Evolutionary conservation across 192 early-diverging fungal species (phyloP), one percentile per base, ranked within the genome.

Genomic region (Backusella westeae): DNA sequence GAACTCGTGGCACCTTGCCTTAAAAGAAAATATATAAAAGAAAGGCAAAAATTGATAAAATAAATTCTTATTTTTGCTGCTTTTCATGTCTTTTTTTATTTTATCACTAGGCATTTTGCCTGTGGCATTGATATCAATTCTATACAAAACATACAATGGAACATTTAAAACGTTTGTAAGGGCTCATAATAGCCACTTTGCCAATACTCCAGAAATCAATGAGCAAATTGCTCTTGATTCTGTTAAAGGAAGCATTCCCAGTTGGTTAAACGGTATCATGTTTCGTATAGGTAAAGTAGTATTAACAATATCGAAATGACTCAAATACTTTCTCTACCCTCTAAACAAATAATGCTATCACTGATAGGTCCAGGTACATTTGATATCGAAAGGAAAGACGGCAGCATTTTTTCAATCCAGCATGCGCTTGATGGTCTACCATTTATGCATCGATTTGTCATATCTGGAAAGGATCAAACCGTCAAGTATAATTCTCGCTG

Each of bases 211-310:
- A 32, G 86, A 87, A 73, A 72, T 80, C 26, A 67, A 77, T 17
- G 75, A 74, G 14, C 83, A 82, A 0, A 69, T 78, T 4, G 2
- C 53, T 1, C 53, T 88, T 7, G 21, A 46, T n/a, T 44, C 77
- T n/a, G 79, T 82, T 36, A 78, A 75, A 36, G 88, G 86, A 8
- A 73, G 72, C 8, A 71, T 89, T 42, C 88, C 88, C n/a, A 34
- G 73, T 4, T 89, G 86, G 85, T 68, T 89, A 46, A 78, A 84
- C 19, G 86, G 88, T 35, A 80, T 76, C 10, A 73, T 89, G 63
- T 86, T 85, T 53, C 81, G 86, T 36, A 73, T 80, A 46, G 85
- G 83, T 85, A 76, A 79, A 34, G 32, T 4, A 52, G 67, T 19
- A 32, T 29, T 4, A 69, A 14, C 14, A n/a, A 17, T 74, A 67